Evolutionary conservation across 2,329 filamentous ascomycete species (phyloP), one percentile per base, ranked within the genome.

Genomic region (Microdochium paspali): DNA sequence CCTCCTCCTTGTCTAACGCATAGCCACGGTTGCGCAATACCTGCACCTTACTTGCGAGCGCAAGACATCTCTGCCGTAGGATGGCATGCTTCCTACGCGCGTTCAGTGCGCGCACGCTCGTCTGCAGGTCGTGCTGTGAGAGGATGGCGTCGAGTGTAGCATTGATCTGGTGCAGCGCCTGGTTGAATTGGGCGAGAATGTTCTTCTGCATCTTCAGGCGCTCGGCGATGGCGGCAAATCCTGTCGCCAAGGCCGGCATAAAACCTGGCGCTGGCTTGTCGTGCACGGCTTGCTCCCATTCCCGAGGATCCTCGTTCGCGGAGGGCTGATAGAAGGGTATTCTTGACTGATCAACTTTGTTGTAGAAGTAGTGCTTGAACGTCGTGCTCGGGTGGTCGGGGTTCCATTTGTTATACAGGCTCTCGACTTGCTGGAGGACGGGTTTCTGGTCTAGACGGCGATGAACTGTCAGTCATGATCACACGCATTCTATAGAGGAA

Each of bases 341-440:
- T 60, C 78, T 77, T 46, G 80, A 77, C 58, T 85, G 80, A 53
- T 85, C 82, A 52, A 90, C 86, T 54, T 87, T 82, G 68, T 93
- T 93, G 74, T 93, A 94, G 64, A 93, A 88, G 70, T 91, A 91
- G 60, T 86, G 74, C 64, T 88, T 85, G 69, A 93, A 89, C 24
- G 78, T 79, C 57, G 85, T 90, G 60, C 80, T 80, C 21, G 80
- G 74, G 61, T 74, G 77, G 24, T 73, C 66, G 1, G 85, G 82
- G 51, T 86, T 75, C 87, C 87, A 93, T 67, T 90, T 90, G 50
- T 80, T 72, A 46, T 80, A 70, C 35, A 93, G 74, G 24, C 81
- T 72, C 51, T 76, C 72, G 63, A 90, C 86, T 63, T 91, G 87
- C 49, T 90, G 83, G 20, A 80, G 74, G 42, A 90, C 77, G 44